phyloP scores from a whole-genome alignment of 108 stramenopile species.

The Fragilariopsis cylindrus region DNA sequence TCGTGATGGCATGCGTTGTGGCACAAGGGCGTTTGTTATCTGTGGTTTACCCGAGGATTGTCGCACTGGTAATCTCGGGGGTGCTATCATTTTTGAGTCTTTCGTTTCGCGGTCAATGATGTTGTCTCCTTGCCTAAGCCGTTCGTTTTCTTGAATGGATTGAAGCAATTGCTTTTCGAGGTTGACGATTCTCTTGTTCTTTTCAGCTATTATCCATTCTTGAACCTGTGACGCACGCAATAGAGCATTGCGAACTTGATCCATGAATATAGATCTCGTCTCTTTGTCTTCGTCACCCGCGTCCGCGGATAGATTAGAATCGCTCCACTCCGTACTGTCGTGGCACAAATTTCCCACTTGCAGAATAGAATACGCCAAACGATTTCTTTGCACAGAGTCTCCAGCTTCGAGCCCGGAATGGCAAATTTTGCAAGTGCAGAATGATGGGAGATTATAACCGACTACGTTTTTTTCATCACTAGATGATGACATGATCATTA shows the following conservation, averaged over 20 bases:
- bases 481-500: not conserved
- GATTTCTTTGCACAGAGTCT: not conserved
- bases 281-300: not conserved
- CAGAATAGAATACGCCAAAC: constrained; percentile 4
- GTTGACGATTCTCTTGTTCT: not conserved
- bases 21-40: not conserved
- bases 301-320: not conserved
- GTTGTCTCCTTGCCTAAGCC: constrained; percentile 12
- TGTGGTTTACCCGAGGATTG: not conserved
- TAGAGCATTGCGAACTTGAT: constrained; percentile 12
- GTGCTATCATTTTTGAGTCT: not conserved
- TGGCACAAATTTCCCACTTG: not conserved
- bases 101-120: constrained; percentile 17
- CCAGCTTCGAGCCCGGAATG: constrained; percentile 3
- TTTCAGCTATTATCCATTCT: constrained; percentile 4
- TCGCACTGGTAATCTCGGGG: not conserved
- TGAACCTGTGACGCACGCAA: constrained; percentile 8
- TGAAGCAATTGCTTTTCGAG: not conserved
- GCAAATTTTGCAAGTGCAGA: constrained; percentile 1
- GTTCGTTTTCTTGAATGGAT: not conserved
- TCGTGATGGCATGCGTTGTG: not conserved
- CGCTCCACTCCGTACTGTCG: not conserved
- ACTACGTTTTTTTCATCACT: not conserved
- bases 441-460: too few relatives aligned
- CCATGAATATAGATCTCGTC: too few relatives aligned